Evolutionary conservation across 2,329 filamentous ascomycete genomes (phyloP).

Genomic region (Pochonia chlamydosporia): DNA sequence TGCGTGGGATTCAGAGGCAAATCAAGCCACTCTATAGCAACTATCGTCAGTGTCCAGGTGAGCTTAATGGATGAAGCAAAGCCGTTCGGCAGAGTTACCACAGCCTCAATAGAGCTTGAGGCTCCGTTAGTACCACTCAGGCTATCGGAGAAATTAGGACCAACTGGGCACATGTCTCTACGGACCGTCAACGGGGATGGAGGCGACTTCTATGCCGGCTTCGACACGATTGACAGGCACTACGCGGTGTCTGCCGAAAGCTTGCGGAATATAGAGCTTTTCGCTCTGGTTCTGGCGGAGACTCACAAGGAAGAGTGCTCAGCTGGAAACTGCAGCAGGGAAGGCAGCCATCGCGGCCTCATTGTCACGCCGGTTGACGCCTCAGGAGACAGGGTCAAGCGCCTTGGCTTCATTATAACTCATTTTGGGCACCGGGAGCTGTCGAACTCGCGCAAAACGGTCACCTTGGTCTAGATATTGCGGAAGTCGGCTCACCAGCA

Average conservation of each 20-base stretch:
- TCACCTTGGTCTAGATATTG: no score
- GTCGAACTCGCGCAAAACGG: background rate
- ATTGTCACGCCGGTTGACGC: background rate
- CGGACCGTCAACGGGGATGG: background rate
- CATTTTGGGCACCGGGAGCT: background rate
- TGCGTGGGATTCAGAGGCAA: no score
- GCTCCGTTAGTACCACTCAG: background rate
- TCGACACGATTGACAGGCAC: conserved; percentile 5
- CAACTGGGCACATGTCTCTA: background rate
- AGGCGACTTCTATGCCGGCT: background rate
- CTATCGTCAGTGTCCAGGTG: no score
- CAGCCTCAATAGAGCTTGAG: conserved; percentile 2
- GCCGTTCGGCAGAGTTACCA: background rate
- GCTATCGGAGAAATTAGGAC: background rate
- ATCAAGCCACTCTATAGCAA: no score
- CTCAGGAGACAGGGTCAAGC: background rate
- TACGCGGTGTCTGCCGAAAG: background rate
- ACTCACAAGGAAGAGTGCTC: conserved; percentile 1
- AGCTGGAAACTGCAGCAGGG: conserved; percentile 2
- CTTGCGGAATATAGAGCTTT: background rate
- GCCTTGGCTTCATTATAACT: background rate
- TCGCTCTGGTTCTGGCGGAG: conserved; percentile 4
- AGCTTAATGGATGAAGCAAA: background rate
- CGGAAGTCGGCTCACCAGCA: background rate
- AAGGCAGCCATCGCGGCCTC: background rate